Base-by-base conservation (phyloP, 2,329 filamentous ascomycete genomes). In the Penicillium concentricum region DNA sequence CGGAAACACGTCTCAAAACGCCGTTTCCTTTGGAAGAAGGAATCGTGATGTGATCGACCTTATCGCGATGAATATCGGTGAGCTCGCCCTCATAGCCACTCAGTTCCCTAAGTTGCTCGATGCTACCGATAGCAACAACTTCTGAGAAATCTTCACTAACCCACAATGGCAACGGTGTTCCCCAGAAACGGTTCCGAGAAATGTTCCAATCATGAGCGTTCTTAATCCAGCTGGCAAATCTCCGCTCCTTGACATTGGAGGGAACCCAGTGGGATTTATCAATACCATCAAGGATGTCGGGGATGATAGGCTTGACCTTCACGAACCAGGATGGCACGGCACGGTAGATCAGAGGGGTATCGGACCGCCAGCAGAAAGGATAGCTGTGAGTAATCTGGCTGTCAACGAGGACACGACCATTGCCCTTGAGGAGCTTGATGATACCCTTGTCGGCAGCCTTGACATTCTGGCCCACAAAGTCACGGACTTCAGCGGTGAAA, bases 151-250 rank as follows among this genome's bases (percentile, higher is more conserved):
- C 92, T 30, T 95, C 91, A 69, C 90, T 96, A 37, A 90, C 88
- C 93, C 93, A 97, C 35, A 97, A 76, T 7, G 92, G 92, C 57
- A 97, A 86, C 2, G 92, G 92, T 0, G 92, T 97, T 49, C 93
- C 93, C 93, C 93, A 97, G 76, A 95, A 97, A 54, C 93, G 85
- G 74, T 96, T 96, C 63, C 93, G 84, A 52, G 91, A 94, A 32
- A 97, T 89, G 71, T 96, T 96, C 93, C 93, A 97, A 74, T 97
- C 93, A 57, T 89, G 87, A 15, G 93, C 92, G 70, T 93, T 93
- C 58, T 84, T 81, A 61, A 97, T 93, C 93, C 93, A 97, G 77
- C 87, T 94, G 44, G 88, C 85, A 68, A 97, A 97, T 15, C 93
- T 87, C 71, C 88, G 90, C 68, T 96, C 92, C 74, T 96, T 96